Evolutionary conservation across 75 land plant genomes (phyloP), one percentile per base, ranked within the genome.

Genomic region (Sequoia sempervirens): DNA sequence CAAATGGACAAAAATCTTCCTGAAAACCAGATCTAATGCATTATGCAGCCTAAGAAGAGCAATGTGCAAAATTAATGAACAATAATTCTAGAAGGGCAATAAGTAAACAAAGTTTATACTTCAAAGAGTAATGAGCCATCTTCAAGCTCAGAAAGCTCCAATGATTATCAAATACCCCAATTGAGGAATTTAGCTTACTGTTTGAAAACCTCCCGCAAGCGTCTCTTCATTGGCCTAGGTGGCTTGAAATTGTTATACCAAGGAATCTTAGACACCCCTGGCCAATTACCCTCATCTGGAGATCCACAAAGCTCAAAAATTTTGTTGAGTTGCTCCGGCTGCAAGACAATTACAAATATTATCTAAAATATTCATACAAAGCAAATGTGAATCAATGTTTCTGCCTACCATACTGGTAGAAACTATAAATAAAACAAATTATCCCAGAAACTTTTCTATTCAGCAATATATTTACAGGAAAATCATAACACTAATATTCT

Each of bases 261-360:
- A 2, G 95, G 98, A n/a, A 98, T 86, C 85, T 92, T 92, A 40
- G 94, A 88, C 75, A 94, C 99, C 26, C 98, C 97, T 52, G 99
- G 99, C 99, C 99, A 98, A 74, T 86, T 91, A 28, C 74, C 70
- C 75, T 96, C 98, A 88, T 98, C 99, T 47, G 98, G 95, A 79
- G 94, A 86, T 76, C 99, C 99, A 90, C 99, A 98, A 14, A 98
- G 87, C 85, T 98, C 98, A 88, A 90, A 93, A 40, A 98, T 98
- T 84, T 91, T 96, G 66, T 80, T 88, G 15, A 95, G 37, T 86
- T 98, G 99, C 80, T 98, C 99, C 34, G 90, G 88, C 99, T 97
- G 82, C 79, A 88, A 85, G 37, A 61, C 54, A 64, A 40, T 81
- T 58, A 36, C 84, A 82, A 58, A 82, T 20, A 32, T 72, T 45